A percentile compares a stretch with the other conserved stretches of the same genome.
phyloP scores from a whole-genome alignment of 345 rosid genomes.

The Mercurialis annua region DNA sequence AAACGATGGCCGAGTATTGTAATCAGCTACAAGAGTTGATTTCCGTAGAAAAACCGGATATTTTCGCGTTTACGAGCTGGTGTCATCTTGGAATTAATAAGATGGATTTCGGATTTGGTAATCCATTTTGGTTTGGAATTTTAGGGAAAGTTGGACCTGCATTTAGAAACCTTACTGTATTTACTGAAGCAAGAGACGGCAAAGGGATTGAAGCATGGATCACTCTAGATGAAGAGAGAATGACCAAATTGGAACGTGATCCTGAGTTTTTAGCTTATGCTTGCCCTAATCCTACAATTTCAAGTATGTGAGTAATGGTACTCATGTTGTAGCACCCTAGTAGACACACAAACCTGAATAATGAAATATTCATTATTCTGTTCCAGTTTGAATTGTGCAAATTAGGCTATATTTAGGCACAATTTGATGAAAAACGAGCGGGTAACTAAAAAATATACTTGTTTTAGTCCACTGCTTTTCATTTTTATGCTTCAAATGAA shows the following conservation, averaged over 20 bases:
- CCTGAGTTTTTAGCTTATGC: constrained; percentile 23
- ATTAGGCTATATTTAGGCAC: no score
- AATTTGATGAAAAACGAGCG: no score
- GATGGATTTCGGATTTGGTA: constrained; percentile 24
- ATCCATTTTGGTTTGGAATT: constrained; percentile 2
- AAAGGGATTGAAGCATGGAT: no score
- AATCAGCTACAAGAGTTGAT: constrained; percentile 17
- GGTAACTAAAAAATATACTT: no score
- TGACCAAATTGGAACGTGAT: constrained; percentile 9
- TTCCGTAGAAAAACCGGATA: constrained; percentile 16
- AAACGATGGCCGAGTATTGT: constrained; percentile 15
- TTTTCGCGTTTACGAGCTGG: no score
- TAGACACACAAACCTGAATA: no score
- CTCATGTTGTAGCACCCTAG: no score
- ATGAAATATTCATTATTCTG: no score
- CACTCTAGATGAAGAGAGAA: constrained; percentile 13
- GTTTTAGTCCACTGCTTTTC: no score
- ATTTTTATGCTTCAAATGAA: no score
- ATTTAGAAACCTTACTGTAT: constrained; percentile 11
- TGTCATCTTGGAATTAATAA: constrained; percentile 7
- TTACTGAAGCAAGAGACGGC: constrained; percentile 16
- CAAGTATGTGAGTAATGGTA: constrained; percentile 14
- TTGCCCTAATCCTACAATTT: constrained; percentile 18
- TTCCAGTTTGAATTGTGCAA: no score
- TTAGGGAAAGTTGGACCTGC: constrained; percentile 17